phyloP scores from a whole-genome alignment of 805 yeast genomes.

The Lachancea fermentati region DNA sequence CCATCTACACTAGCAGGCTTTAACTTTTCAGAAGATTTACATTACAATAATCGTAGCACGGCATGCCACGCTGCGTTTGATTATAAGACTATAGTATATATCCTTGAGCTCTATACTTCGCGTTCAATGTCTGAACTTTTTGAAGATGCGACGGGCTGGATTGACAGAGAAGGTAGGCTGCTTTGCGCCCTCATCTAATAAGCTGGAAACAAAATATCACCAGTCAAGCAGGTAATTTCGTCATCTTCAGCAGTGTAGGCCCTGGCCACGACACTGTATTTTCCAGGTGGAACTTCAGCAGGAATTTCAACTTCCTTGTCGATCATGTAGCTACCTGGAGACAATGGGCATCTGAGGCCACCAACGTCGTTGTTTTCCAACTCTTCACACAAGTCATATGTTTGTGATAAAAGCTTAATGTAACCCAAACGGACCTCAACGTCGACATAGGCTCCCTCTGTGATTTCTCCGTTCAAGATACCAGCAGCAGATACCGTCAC shows the following conservation, averaged over 20 bases:
- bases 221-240: conserved; percentile 77
- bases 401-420: conserved; percentile 79
- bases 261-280: conserved; percentile 77
- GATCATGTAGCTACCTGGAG: conserved; percentile 60
- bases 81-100: neutral
- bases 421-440: conserved; percentile 91
- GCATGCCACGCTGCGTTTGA: neutral
- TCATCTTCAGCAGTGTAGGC: conserved; percentile 84
- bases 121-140: neutral
- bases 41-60: neutral
- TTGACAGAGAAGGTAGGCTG: too few relatives aligned
- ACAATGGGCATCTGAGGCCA: conserved; percentile 70
- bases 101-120: neutral
- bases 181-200: conserved; percentile 13
- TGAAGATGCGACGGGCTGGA: neutral
- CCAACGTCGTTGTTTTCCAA: conserved; percentile 64
- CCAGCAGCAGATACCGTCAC: conserved; percentile 78
- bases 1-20: too few relatives aligned
- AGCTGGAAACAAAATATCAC: conserved; percentile 47
- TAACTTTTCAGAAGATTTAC: neutral
- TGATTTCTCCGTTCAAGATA: conserved; percentile 45
- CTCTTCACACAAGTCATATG: conserved; percentile 90
- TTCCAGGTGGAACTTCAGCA: conserved; percentile 91
- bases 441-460: conserved; percentile 89
- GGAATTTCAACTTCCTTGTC: conserved; percentile 79